These are phyloP conservation scores for Tympanopsis confertula DNA, from an alignment of 2,329 filamentous ascomycete genomes.

Conservation along the genomic window DNA sequence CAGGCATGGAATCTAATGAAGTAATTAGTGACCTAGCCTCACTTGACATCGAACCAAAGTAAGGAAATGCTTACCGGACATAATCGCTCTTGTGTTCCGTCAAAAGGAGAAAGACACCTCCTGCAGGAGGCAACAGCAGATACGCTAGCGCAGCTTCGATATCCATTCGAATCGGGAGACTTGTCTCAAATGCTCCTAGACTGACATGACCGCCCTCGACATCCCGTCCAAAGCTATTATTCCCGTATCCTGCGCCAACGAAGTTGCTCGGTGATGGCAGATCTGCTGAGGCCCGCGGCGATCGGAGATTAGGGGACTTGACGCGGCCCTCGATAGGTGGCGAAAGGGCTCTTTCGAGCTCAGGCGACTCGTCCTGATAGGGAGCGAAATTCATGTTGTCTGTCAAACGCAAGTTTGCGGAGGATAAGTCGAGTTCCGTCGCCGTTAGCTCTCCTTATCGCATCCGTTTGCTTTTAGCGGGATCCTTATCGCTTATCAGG, in stretches of 20 bases:
- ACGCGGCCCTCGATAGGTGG: conserved; percentile 29
- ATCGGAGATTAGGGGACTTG: conserved; percentile 29
- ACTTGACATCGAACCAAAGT: not conserved
- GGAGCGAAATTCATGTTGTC: conserved; percentile 48
- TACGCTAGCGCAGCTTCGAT: conserved; percentile 53
- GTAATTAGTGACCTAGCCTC: conserved; percentile 3
- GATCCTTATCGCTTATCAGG: no score
- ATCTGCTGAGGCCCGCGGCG: conserved; percentile 23
- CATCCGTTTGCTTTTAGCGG: no score
- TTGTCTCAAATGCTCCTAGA: conserved; percentile 40
- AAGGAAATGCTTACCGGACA: conserved; percentile 32
- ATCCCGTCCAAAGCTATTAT: conserved; percentile 10
- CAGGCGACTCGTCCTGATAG: conserved; percentile 51
- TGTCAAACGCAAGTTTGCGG: no score
- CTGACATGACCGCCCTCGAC: conserved; percentile 28
- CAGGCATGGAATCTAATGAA: conserved; percentile 50
- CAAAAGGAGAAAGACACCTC: conserved; percentile 45
- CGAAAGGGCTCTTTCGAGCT: conserved; percentile 46
- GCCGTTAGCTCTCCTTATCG: no score
- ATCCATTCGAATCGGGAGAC: conserved; percentile 45
- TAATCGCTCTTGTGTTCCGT: conserved; percentile 58
- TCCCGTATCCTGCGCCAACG: conserved; percentile 5
- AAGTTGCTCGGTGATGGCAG: conserved; percentile 26
- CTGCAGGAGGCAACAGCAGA: conserved; percentile 47
- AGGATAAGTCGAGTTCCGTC: no score